Evolutionary conservation across 2,329 filamentous ascomycete genomes (phyloP), one percentile per base, ranked within the genome.

Genomic region (Fusarium luffae): DNA sequence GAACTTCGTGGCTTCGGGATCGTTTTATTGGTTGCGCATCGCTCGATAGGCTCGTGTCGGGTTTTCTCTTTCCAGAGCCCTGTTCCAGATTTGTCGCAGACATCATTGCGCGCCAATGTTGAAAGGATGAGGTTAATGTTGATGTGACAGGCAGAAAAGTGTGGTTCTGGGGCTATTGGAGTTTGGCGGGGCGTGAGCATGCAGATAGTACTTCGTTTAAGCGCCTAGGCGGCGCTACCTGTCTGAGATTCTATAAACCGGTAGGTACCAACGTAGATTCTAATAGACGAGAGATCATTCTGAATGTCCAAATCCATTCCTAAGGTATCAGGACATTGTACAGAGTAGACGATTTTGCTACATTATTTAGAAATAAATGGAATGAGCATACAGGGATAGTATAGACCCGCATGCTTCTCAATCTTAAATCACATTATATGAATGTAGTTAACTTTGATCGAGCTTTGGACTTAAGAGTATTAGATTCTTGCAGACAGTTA

Each of bases 31-130:
- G 23, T 18, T 46, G 55, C 4, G n/a, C 19, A n/a, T 67, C 44
- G 19, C 43, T 48, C 7, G 59, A 23, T 19, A 18, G 28, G 12
- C n/a, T 66, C 14, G 49, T 18, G 16, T 52, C 37, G 11, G 63
- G 41, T 37, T 75, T 74, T 25, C 72, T 71, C 65, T 75, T 75
- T 21, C 59, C 48, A 32, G 65, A 46, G 59, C 34, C 41, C 44
- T 63, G 44, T 34, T 58, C 41, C 30, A 47, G 48, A 27, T 42
- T 54, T 30, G 66, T 40, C 37, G 52, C 23, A 27, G 67, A 44
- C 74, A 75, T 75, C 9, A 37, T 69, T 63, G 58, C 27, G 42
- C 63, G 23, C 25, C 32, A 47, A 49, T 37, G 50, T 63, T 60
- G 48, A 59, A 56, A 57, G 51, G 50, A 51, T 48, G 59, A 62